Evolutionary conservation across 495 filamentous ascomycete genomes (phyloP).

Genomic region (Xylaria castorea): DNA sequence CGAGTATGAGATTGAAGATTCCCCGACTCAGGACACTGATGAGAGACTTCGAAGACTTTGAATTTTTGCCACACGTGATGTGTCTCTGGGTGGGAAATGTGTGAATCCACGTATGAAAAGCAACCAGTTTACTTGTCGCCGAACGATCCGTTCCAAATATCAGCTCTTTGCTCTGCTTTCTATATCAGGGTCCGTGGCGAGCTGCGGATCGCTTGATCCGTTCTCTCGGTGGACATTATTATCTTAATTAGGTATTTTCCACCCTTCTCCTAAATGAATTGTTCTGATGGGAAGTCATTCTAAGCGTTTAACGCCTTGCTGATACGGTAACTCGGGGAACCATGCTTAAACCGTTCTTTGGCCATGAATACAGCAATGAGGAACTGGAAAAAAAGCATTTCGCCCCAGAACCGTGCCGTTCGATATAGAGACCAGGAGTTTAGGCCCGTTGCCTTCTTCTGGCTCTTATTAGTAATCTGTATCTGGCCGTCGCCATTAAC

Average conservation of each 20-base stretch:
- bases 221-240: background rate
- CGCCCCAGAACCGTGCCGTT: slow-evolving; percentile 4
- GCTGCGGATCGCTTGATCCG: background rate
- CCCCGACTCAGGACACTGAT: background rate
- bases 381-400: slow-evolving; percentile 17
- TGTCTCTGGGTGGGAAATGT: background rate
- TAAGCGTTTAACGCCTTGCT: slow-evolving; percentile 19
- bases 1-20: background rate
- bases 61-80: background rate
- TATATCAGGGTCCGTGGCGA: background rate
- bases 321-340: slow-evolving; percentile 8
- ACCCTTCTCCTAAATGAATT: background rate
- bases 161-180: background rate
- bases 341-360: slow-evolving; percentile 3
- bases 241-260: background rate
- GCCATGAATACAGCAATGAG: slow-evolving; percentile 5
- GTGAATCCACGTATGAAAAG: background rate
- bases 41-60: background rate
- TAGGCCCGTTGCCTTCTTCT: background rate
- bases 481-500: background rate
- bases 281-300: too few species aligned
- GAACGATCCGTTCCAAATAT: background rate
- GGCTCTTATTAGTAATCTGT: background rate
- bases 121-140: background rate
- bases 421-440: slow-evolving; percentile 5